Base-by-base conservation (phyloP, 2,329 filamentous ascomycete genomes). In the Aspergillus awamori region DNA sequence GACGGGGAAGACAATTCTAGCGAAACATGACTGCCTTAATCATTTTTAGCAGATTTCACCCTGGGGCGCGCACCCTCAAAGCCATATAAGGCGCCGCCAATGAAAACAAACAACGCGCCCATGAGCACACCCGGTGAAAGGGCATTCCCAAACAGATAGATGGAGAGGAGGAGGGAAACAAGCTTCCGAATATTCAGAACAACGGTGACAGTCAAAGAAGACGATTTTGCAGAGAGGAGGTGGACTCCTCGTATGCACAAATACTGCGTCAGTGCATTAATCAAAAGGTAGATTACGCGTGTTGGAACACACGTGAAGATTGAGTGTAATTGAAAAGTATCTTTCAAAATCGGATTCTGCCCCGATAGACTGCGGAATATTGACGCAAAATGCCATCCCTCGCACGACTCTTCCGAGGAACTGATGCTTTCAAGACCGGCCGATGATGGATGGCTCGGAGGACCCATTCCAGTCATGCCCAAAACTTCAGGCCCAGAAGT, bases 221-320 rank as follows among this genome's bases (percentile, higher is more conserved):
- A 94, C 3, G 92, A 92, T 58, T 89, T 89, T 0, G 94, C 91
- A 1, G 92, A 93, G 4, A 99, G 83, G n/a, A 97, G 84, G 69
- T 98, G 98, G 60, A 99, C 95, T 1, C 95, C 95, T 3, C 93
- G 90, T 65, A 99, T 98, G 76, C 95, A 99, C 24, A 93, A 86
- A 71, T 97, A 92, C 77, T 99, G 95, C 3, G 95, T 98, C 53
- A 96, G 74, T 0, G 96, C 92, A 68, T 82, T 81, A 64, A 81
- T 67, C 8, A 78, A 30, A 52, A 82, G 72, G 41, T 77, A 77
- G 10, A 76, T 64, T 4, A 79, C 65, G 53, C 77, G 75, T 24
- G 75, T 69, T 3, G 78, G 75, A 15, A 75, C 65, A 24, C 63
- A 59, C 39, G 71, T 65, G 20, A 75, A 60, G 3, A 72, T 45